Base-by-base conservation (phyloP, 2,329 filamentous ascomycete species). In the Colletotrichum sp. region DNA sequence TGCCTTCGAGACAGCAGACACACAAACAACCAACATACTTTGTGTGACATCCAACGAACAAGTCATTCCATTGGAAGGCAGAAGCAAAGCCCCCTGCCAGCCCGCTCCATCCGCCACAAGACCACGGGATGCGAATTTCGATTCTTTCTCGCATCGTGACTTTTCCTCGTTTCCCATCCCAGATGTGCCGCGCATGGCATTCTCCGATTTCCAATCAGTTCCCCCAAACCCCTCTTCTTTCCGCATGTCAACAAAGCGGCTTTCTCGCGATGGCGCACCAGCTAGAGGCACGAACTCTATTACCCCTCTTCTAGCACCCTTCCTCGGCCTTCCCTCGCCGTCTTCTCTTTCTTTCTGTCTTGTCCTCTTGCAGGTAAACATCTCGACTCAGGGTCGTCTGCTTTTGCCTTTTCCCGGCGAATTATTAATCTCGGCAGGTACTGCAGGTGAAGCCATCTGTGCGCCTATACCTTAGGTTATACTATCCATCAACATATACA, bases 141-240 rank as follows among this genome's bases (percentile, higher is more conserved):
- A 34, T 18, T 30, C 24, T 48, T 22, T 22, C 48, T 26, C 16
- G n/a, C 48, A 15, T 39, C 28, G 18, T 55, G 18, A 15, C 15
- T 15, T 28, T n/a, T 59, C 24, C 24, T 12, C 36, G 22, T 60
- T 59, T 48, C 34, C 64, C 36, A 68, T 68, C 30, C 55, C 57
- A 70, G 67, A 70, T 59, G 44, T 70, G 36, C 68, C 68, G 68
- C 57, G 44, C 68, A 70, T 70, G 68, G 68, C 68, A 70, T 70
- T 70, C 30, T 52, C 26, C 26, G 48, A 63, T 70, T 70, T 10
- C 68, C 68, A 70, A 63, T 55, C 68, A 48, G 32, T 6, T 7
- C 57, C 16, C 39, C 36, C 4, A 70, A 62, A 30, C 39, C 39
- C 36, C 24, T 30, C 63, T 18, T n/a, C 18, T 34, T 28, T 36